A percentile compares a stretch with the other conserved stretches of the same genome.
Evolutionary conservation across 208 protist genomes (phyloP).

Genomic region (Trypanosoma mega): DNA sequence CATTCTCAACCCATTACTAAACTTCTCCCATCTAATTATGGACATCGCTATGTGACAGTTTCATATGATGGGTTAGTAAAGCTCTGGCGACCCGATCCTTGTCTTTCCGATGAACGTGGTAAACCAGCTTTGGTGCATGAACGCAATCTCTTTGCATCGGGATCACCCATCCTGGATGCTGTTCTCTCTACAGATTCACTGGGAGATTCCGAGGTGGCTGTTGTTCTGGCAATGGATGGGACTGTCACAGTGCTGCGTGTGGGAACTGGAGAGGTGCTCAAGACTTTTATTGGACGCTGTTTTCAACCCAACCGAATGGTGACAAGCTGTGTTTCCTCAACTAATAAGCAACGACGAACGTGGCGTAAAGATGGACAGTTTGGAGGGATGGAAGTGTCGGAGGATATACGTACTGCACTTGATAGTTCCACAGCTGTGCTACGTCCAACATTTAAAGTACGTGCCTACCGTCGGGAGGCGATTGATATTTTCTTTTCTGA

Average conservation of each 20-base stretch:
- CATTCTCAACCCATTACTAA: slow-evolving; percentile 69
- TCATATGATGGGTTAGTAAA: slow-evolving; percentile 83
- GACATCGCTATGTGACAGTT: slow-evolving; percentile 68
- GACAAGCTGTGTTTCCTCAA: slow-evolving; percentile 30
- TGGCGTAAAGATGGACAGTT: slow-evolving; percentile 2
- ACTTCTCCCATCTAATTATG: slow-evolving; percentile 49
- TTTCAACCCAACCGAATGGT: slow-evolving; percentile 20
- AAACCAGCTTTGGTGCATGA: slow-evolving; percentile 69
- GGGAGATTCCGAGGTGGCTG: slow-evolving; percentile 81
- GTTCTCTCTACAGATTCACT: slow-evolving; percentile 40
- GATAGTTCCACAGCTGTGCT: slow-evolving; percentile 28
- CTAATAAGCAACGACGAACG: neutral
- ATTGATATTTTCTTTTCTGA: slow-evolving; percentile 79
- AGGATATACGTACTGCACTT: slow-evolving; percentile 1
- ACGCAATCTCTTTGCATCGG: slow-evolving; percentile 56
- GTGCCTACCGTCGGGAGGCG: slow-evolving; percentile 75
- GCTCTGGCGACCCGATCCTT: slow-evolving; percentile 69
- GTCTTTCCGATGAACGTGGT: slow-evolving; percentile 38
- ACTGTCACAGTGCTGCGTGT: slow-evolving; percentile 78
- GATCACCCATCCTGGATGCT: slow-evolving; percentile 69
- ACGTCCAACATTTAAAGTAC: slow-evolving; percentile 73
- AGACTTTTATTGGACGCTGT: slow-evolving; percentile 67
- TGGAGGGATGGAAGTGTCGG: neutral
- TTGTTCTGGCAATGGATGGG: slow-evolving; percentile 68
- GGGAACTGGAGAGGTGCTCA: slow-evolving; percentile 67